Evolutionary conservation across 2,329 filamentous ascomycete genomes (phyloP).

Genomic region (Aspergillus calidoustus): DNA sequence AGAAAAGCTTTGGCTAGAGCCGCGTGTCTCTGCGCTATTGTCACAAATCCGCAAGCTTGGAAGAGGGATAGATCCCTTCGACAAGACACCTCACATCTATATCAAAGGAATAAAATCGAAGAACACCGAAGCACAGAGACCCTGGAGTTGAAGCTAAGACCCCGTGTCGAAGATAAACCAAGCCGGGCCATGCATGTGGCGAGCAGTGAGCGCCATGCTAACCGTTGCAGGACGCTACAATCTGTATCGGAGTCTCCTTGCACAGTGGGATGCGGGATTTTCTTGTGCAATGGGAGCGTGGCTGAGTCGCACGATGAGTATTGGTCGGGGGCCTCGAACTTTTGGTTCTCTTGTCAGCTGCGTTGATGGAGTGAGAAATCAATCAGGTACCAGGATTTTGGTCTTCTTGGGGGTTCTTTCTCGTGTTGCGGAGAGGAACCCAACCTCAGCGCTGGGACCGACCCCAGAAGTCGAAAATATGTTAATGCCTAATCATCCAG

Average conservation of each 20-base stretch:
- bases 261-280: neutral
- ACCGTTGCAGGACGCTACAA: neutral
- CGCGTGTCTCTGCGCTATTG: neutral
- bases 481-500: constrained; percentile 1
- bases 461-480: neutral
- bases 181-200: no score
- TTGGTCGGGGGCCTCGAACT: neutral
- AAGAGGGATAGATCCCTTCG: neutral
- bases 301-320: neutral
- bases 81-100: neutral
- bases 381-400: constrained; percentile 1
- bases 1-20: neutral
- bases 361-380: neutral
- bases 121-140: neutral
- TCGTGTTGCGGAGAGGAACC: neutral
- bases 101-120: neutral
- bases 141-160: neutral
- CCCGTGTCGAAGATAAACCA: neutral
- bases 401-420: neutral
- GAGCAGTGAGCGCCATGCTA: neutral
- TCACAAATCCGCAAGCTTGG: neutral
- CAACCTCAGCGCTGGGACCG: neutral
- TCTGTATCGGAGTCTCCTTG: neutral
- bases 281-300: neutral
- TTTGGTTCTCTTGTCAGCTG: neutral